These are phyloP conservation scores for Sesbania bispinosa DNA, from an alignment of 306 rosid species.

Conservation along the genomic window DNA sequence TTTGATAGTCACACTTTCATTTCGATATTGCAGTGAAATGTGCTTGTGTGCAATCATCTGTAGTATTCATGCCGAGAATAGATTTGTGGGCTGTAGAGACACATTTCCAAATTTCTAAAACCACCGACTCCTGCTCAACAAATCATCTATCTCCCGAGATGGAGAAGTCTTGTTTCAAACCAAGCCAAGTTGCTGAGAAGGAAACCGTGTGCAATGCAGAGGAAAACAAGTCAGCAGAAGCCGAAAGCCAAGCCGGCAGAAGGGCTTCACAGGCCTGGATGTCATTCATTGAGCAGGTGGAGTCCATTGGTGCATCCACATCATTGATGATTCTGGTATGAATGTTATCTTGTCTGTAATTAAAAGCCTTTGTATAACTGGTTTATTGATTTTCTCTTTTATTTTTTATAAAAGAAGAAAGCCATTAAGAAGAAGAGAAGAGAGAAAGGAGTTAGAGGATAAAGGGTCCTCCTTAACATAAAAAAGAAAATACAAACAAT, in stretches of 20 bases:
- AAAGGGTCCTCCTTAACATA: not conserved
- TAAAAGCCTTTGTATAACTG: not conserved
- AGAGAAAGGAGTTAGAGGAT: not conserved
- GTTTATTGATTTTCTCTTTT: not conserved
- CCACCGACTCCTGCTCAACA: constrained; percentile 38
- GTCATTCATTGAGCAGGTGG: constrained; percentile 85
- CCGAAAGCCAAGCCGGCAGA: constrained; percentile 24
- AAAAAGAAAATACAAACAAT: not conserved
- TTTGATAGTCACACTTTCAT: constrained; percentile 17
- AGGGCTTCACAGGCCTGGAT: constrained; percentile 77
- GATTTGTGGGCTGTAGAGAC: constrained; percentile 86
- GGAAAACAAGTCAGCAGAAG: constrained; percentile 37
- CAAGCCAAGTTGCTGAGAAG: constrained; percentile 33
- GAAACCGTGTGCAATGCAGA: constrained; percentile 33
- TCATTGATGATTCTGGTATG: constrained; percentile 85
- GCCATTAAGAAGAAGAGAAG: not conserved
- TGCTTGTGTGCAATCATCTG: constrained; percentile 52
- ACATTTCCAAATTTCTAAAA: constrained; percentile 42
- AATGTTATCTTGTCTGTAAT: constrained; percentile 20
- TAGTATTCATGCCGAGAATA: constrained; percentile 89
- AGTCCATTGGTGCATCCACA: constrained; percentile 62
- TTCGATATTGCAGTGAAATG: constrained; percentile 75
- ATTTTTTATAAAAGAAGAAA: not conserved
- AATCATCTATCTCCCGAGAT: constrained; percentile 29
- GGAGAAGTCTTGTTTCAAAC: constrained; percentile 27